phyloP scores from a whole-genome alignment of 2,329 filamentous ascomycete genomes.

The Trichoderma gracile region DNA sequence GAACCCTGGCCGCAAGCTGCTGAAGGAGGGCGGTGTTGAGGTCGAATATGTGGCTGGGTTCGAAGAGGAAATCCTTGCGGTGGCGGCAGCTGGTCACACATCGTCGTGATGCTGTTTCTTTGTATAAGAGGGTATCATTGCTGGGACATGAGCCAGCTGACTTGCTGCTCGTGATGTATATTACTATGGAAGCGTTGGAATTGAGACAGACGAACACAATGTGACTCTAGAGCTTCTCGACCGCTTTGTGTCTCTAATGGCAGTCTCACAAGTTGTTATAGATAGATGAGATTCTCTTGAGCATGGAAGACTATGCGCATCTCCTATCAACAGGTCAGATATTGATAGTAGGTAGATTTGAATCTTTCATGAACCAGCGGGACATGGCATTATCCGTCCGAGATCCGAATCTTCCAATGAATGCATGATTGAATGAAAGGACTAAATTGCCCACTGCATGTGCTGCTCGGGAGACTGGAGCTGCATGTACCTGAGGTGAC shows the following conservation, averaged over 20 bases:
- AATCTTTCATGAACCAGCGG: too few relatives aligned
- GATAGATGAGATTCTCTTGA: too few relatives aligned
- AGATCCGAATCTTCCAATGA: neutral
- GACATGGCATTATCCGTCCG: too few relatives aligned
- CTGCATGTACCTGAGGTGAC: neutral
- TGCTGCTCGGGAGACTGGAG: neutral
- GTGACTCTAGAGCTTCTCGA: neutral
- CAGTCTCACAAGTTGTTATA: too few relatives aligned
- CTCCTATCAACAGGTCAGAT: too few relatives aligned
- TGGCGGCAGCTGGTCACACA: conserved; percentile 79
- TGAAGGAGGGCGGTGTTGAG: conserved; percentile 71
- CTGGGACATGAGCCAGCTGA: conserved; percentile 4
- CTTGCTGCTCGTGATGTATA: neutral
- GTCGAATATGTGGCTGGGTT: conserved; percentile 73
- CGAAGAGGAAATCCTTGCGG: conserved; percentile 75
- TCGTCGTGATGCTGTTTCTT: conserved; percentile 3
- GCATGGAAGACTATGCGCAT: too few relatives aligned
- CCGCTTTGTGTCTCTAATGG: too few relatives aligned
- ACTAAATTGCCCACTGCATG: neutral
- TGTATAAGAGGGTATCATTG: neutral
- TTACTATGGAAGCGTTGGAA: neutral
- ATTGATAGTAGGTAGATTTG: too few relatives aligned
- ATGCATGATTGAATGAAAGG: too few relatives aligned
- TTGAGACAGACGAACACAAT: neutral
- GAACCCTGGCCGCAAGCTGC: conserved; percentile 70